Evolutionary conservation across 495 filamentous ascomycete species (phyloP).

Genomic region (Chaetomium cochliodes): DNA sequence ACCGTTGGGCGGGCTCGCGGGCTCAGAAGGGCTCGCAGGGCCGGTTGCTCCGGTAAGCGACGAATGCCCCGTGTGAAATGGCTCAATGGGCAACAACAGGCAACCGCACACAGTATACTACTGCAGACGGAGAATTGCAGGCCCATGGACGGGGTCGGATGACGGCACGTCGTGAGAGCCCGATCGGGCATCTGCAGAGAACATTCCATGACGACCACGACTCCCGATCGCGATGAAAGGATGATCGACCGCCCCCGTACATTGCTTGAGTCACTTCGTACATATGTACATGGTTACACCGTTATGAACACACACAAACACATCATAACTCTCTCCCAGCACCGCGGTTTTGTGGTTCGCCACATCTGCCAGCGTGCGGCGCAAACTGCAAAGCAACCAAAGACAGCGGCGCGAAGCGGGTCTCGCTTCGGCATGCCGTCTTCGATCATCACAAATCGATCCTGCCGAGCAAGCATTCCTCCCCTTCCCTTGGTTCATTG

Average conservation of each 20-base stretch:
- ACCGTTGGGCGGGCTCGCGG: neutral
- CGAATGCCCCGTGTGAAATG: neutral
- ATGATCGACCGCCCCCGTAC: neutral
- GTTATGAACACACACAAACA: neutral
- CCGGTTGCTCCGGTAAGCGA: constrained; percentile 8
- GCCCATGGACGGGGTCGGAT: neutral
- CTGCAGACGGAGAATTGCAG: neutral
- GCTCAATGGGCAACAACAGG: neutral
- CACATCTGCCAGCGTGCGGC: constrained; percentile 9
- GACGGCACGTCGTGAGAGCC: neutral
- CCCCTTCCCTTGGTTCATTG: neutral
- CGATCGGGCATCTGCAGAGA: constrained; percentile 17
- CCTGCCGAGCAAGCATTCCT: too few relatives aligned
- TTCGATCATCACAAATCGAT: neutral
- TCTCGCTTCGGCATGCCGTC: neutral
- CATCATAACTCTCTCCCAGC: neutral
- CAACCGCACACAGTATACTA: too few relatives aligned
- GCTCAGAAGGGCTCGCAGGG: neutral
- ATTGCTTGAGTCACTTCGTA: too few relatives aligned
- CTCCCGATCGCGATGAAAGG: neutral
- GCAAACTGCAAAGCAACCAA: neutral
- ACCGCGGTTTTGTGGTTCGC: neutral
- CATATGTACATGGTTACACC: too few relatives aligned
- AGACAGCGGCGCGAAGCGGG: neutral
- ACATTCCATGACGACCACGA: constrained; percentile 14